A percentile compares a stretch with the other conserved stretches of the same genome.
These are phyloP conservation scores for Anthracocystis panici-leucophaei DNA, from an alignment of 1,284 basidiomycete genomes.

Conservation along the genomic window DNA sequence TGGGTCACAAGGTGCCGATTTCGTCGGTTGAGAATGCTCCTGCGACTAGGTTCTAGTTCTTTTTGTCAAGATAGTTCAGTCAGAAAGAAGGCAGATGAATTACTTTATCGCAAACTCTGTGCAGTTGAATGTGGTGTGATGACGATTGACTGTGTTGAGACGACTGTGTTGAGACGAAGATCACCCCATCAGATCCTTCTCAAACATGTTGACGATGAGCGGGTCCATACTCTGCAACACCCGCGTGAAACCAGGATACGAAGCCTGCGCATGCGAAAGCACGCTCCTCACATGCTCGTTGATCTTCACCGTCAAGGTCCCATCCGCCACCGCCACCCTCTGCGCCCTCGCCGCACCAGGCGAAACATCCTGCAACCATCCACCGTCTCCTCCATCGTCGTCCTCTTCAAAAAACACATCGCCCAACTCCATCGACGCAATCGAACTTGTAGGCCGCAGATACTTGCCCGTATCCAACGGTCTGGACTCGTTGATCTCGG, in stretches of 20 bases:
- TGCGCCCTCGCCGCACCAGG: constrained; percentile 57
- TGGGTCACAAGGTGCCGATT: constrained; percentile 92
- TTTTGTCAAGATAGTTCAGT: background rate
- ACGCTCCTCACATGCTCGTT: constrained; percentile 42
- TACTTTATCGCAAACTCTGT: background rate
- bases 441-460: constrained; percentile 41
- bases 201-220: constrained; percentile 62
- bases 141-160: background rate
- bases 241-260: constrained; percentile 30
- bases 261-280: constrained; percentile 49
- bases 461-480: constrained; percentile 35
- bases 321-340: constrained; percentile 49
- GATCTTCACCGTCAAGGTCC: constrained; percentile 46
- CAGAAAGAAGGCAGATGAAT: background rate
- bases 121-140: background rate
- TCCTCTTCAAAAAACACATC: constrained; percentile 44
- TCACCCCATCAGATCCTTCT: constrained; percentile 50
- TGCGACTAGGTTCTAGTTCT: constrained; percentile 63
- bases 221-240: constrained; percentile 57
- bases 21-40: constrained; percentile 63
- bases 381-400: constrained; percentile 35
- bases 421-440: constrained; percentile 48
- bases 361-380: constrained; percentile 60
- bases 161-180: too few species aligned
- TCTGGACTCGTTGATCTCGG: constrained; percentile 53